A percentile compares a stretch with the other conserved stretches of the same genome.
These are phyloP conservation scores for Sicyos edulis DNA, from an alignment of 306 rosid species.

Conservation along the genomic window DNA sequence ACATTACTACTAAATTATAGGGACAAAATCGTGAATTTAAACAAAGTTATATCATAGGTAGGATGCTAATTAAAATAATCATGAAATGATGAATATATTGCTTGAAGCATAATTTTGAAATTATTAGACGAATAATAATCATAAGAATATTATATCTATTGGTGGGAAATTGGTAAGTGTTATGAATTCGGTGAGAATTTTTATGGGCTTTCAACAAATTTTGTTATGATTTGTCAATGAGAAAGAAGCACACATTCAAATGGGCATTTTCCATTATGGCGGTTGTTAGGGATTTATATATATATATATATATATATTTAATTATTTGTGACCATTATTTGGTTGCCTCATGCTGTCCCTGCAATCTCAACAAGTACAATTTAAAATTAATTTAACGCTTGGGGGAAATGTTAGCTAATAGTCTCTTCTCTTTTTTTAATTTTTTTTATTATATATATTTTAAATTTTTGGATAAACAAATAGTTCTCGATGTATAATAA, in stretches of 20 bases:
- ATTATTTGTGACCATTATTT: neutral
- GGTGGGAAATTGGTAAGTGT: conserved; percentile 7
- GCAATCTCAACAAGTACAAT: neutral
- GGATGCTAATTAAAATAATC: neutral
- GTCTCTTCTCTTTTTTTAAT: no score
- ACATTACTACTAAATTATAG: neutral
- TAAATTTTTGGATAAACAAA: no score
- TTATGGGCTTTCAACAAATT: neutral
- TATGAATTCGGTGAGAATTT: conserved; percentile 16
- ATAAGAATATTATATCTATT: conserved; percentile 1
- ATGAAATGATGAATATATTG: conserved; percentile 11
- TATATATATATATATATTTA: no score
- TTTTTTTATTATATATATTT: no score
- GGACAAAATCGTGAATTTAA: neutral
- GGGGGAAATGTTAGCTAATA: no score
- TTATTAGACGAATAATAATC: conserved; percentile 5
- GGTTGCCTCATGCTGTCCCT: neutral
- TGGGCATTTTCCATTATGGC: conserved; percentile 2
- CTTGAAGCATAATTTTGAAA: conserved; percentile 12
- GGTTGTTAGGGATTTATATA: neutral
- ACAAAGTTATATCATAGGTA: neutral
- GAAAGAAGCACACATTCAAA: neutral
- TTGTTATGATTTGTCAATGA: neutral
- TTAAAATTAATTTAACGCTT: no score
- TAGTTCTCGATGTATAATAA: no score